These are phyloP conservation scores for Globisporangium camurandrum DNA, from an alignment of 352 stramenopile species.

Conservation along the genomic window DNA sequence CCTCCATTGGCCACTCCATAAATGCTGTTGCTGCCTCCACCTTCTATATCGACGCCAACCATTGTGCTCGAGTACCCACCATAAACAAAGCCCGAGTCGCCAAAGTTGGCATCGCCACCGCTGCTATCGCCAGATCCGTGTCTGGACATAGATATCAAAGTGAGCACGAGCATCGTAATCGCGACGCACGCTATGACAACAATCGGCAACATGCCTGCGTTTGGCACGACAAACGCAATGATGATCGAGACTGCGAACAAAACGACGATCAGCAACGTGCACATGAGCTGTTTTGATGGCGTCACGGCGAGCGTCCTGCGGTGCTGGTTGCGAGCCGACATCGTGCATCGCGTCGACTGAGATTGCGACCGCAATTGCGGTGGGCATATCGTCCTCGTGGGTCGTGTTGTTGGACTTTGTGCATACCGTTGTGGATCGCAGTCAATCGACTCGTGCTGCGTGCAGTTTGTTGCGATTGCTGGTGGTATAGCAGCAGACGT, in stretches of 20 bases:
- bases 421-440: neutral
- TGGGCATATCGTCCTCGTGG: neutral
- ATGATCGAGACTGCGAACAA: neutral
- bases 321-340: neutral
- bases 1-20: neutral
- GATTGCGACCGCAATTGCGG: conserved; percentile 6
- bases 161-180: neutral
- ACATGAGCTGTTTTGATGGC: neutral
- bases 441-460: no score
- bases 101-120: neutral
- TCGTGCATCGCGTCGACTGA: neutral
- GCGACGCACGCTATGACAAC: neutral
- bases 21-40: neutral
- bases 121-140: neutral
- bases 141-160: neutral
- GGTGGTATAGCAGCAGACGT: no score
- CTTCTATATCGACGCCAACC: neutral
- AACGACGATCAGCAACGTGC: neutral
- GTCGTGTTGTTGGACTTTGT: neutral
- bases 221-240: neutral
- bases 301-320: neutral
- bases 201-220: neutral
- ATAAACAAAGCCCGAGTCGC: neutral
- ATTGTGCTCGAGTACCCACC: neutral
- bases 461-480: neutral